Evolutionary conservation across 2,329 filamentous ascomycete genomes (phyloP).

Genomic region (Chrysosporium queenslandicum): DNA sequence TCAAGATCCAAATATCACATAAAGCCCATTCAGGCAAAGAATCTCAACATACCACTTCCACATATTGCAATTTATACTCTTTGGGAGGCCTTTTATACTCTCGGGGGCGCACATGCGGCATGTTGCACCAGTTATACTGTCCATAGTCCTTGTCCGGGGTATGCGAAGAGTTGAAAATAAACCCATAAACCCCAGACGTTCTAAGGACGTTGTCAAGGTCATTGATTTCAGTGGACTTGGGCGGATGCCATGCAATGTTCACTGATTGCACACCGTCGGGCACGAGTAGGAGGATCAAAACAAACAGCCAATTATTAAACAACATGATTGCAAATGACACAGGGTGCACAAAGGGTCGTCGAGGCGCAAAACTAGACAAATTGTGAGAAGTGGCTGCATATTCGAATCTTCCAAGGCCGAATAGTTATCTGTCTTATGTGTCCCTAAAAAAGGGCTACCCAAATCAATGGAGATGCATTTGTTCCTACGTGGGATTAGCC

Average conservation of each 20-base stretch:
- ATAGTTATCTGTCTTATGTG: neutral
- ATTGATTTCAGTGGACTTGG: slow-evolving; percentile 49
- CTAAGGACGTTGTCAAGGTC: slow-evolving; percentile 49
- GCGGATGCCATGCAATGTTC: slow-evolving; percentile 50
- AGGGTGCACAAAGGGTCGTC: neutral
- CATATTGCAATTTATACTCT: slow-evolving; percentile 60
- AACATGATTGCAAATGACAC: neutral
- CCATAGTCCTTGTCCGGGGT: slow-evolving; percentile 50
- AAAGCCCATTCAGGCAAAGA: too few relatives aligned
- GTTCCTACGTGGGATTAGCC: neutral
- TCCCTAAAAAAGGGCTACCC: neutral
- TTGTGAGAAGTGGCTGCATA: neutral
- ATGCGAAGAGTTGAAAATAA: slow-evolving; percentile 59
- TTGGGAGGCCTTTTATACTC: slow-evolving; percentile 51
- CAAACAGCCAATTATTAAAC: neutral
- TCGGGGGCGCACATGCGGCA: slow-evolving; percentile 63
- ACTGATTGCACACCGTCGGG: slow-evolving; percentile 16
- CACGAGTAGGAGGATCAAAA: slow-evolving; percentile 13
- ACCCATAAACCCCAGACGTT: slow-evolving; percentile 57
- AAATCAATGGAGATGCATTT: neutral
- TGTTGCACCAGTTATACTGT: slow-evolving; percentile 74
- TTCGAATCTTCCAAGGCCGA: neutral
- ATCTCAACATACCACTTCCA: slow-evolving; percentile 61
- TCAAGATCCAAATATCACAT: neutral
- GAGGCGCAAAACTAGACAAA: neutral